Percentiles rank a stretch among this genome's conserved stretches.
Evolutionary conservation across 108 stramenopile genomes (phyloP).

Genomic region (Cyclotella baltica): DNA sequence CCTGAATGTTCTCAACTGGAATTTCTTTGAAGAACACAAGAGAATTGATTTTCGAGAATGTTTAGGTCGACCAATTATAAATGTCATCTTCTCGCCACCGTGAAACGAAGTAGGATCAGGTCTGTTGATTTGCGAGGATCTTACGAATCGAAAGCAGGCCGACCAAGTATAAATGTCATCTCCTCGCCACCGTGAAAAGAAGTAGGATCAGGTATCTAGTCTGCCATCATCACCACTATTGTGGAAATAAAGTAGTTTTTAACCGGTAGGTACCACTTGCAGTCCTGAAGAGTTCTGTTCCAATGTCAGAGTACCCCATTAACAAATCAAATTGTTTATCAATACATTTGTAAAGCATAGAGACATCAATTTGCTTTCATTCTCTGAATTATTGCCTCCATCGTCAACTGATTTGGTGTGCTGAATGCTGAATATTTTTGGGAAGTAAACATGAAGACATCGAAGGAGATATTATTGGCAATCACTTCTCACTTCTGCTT

Average conservation of each 20-base stretch:
- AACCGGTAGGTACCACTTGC: conserved; percentile 46
- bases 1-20: conserved; percentile 16
- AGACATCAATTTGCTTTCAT: conserved; percentile 24
- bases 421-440: conserved; percentile 31
- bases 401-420: conserved; percentile 39
- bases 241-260: conserved; percentile 47
- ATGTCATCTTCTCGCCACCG: too few species aligned
- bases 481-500: conserved; percentile 27
- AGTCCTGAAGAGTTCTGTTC: conserved; percentile 11
- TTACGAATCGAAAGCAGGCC: too few species aligned
- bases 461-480: conserved; percentile 1
- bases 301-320: not conserved
- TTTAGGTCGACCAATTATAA: too few species aligned
- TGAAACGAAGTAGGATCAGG: too few species aligned
- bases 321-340: not conserved
- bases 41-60: too few species aligned
- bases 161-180: too few species aligned
- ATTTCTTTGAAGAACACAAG: conserved; percentile 55
- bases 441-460: conserved; percentile 5
- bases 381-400: conserved; percentile 7
- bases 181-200: conserved; percentile 57
- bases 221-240: conserved; percentile 45
- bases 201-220: conserved; percentile 37
- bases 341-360: conserved; percentile 10
- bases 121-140: too few species aligned